These are phyloP conservation scores for Myriosclerotinia curreyana DNA, from an alignment of 2,329 filamentous ascomycete species.

Conservation along the genomic window DNA sequence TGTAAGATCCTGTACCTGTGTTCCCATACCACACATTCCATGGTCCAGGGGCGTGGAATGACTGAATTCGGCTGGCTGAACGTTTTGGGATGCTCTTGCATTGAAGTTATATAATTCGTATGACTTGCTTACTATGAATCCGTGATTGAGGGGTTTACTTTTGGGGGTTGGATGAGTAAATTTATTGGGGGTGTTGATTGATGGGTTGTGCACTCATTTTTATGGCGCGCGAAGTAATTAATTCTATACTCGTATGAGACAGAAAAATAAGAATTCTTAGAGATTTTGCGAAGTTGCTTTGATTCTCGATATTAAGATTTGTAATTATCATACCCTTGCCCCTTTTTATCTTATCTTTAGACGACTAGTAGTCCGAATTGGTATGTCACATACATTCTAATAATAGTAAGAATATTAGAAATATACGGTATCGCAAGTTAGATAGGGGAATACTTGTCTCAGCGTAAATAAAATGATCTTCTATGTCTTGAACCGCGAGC, in stretches of 20 bases:
- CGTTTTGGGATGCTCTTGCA: neutral
- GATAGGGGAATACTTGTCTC: no score
- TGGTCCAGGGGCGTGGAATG: conserved; percentile 4
- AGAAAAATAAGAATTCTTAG: neutral
- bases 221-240: no score
- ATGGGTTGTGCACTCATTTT: neutral
- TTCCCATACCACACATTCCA: neutral
- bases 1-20: neutral
- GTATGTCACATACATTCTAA: no score
- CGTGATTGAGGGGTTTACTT: no score
- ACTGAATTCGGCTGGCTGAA: conserved; percentile 5
- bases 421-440: no score
- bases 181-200: neutral
- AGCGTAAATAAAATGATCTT: no score
- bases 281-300: neutral
- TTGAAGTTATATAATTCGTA: neutral
- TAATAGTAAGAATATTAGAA: no score
- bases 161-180: neutral
- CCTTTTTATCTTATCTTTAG: neutral
- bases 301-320: neutral
- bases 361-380: neutral
- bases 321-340: neutral
- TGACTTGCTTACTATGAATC: neutral
- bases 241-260: no score
- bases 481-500: no score